These are phyloP conservation scores for Yamadazyma diddensiae DNA, from an alignment of 1,139 yeast species.

Conservation along the genomic window DNA sequence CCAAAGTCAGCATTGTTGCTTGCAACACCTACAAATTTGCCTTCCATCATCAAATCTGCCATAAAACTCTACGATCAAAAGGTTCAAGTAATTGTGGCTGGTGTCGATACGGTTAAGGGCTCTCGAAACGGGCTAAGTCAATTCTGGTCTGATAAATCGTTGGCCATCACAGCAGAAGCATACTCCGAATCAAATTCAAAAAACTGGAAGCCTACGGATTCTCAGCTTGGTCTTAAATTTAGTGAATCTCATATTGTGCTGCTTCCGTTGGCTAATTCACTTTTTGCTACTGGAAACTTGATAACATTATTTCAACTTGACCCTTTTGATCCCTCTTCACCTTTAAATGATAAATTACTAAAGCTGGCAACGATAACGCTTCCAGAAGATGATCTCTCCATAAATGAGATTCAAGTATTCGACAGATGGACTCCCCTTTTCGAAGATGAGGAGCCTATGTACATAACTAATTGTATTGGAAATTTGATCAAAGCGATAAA, in stretches of 20 bases:
- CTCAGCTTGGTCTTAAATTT: conserved; percentile 23
- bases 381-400: conserved; percentile 16
- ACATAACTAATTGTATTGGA: conserved; percentile 44
- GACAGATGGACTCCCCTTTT: conserved; percentile 39
- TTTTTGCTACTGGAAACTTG: conserved; percentile 35
- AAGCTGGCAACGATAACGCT: conserved; percentile 26
- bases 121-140: conserved; percentile 44
- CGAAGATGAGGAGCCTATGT: conserved; percentile 18
- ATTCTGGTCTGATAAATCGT: conserved; percentile 40
- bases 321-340: conserved; percentile 9
- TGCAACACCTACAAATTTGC: conserved; percentile 44
- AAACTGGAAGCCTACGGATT: conserved; percentile 37
- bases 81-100: conserved; percentile 47
- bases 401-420: conserved; percentile 4
- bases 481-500: conserved; percentile 52
- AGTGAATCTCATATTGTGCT: conserved; percentile 17
- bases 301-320: conserved; percentile 40
- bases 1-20: conserved; percentile 29
- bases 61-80: conserved; percentile 23
- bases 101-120: conserved; percentile 47
- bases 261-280: conserved; percentile 37
- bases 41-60: conserved; percentile 30
- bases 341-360: conserved; percentile 19
- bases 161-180: conserved; percentile 20
- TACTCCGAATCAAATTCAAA: conserved; percentile 24